A percentile compares a stretch with the other conserved stretches of the same genome.
Evolutionary conservation across 2,329 filamentous ascomycete species (phyloP).

Genomic region (Penicillium sp.): DNA sequence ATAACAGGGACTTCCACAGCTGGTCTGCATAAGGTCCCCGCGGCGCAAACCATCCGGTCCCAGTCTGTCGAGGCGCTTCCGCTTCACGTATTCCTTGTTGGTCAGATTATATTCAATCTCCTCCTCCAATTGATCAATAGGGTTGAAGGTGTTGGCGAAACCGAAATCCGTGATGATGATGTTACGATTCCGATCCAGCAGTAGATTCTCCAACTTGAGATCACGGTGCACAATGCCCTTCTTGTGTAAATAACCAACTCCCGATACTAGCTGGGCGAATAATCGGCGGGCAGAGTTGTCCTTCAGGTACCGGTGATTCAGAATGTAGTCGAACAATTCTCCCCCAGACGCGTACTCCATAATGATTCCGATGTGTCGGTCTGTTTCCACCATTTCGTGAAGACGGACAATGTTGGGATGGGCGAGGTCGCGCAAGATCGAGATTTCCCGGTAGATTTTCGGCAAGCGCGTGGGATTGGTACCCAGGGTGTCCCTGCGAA

Average conservation of each 20-base stretch:
- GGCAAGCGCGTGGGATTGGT: constrained; percentile 84
- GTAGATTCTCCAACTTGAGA: constrained; percentile 91
- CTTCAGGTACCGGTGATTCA: constrained; percentile 95
- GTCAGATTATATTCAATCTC: constrained; percentile 85
- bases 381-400: constrained; percentile 98
- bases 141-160: constrained; percentile 96
- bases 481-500: constrained; percentile 86
- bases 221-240: constrained; percentile 98
- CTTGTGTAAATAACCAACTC: constrained; percentile 96
- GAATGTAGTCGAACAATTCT: constrained; percentile 96
- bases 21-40: constrained; percentile 98
- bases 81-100: constrained; percentile 86
- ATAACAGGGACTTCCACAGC: constrained; percentile 97
- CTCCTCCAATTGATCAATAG: constrained; percentile 80
- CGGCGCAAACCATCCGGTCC: constrained; percentile 74
- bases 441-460: constrained; percentile 97
- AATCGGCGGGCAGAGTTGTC: constrained; percentile 86
- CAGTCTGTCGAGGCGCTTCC: constrained; percentile 77
- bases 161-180: constrained; percentile 99
- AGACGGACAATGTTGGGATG: constrained; percentile 96
- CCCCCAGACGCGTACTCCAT: constrained; percentile 97
- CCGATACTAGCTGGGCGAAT: constrained; percentile 93
- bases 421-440: constrained; percentile 80
- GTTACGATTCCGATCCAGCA: constrained; percentile 94
- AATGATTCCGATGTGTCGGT: constrained; percentile 96